Base-by-base conservation (phyloP, 2,329 filamentous ascomycete genomes). In the Coniochaeta sp. region DNA sequence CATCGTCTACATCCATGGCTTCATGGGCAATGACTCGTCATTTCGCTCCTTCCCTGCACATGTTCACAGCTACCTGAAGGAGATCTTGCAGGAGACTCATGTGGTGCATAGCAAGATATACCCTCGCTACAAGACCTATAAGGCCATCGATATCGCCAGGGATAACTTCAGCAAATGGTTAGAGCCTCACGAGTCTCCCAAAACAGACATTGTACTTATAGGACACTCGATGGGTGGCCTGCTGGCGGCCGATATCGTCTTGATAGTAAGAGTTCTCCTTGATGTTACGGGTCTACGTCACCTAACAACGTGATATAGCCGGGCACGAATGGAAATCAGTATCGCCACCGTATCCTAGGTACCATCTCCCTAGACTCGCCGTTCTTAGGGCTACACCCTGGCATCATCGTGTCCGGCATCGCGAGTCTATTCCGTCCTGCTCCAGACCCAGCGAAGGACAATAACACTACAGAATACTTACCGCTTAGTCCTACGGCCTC, bases 221-320 rank as follows among this genome's bases (percentile, higher is more conserved):
- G 92, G 93, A 0, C 93, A 96, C 72, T 96, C 90, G 47, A 93
- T 97, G 86, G 93, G 93, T 17, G 93, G 93, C 1, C 79, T 97
- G 26, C 73, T 97, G 28, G 85, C 89, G 28, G 90, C 90, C 1
- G 93, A 97, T 67, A 83, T 96, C 28, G 86, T 85, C 2, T 76
- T 96, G 52, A 81, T 89, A 71, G 81, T 80, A 67, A 68, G 74
- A 73, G 38, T 22, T 12, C 11, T 28, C 36, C 19, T 22, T 28
- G 43, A 34, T 31, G 19, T 16, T 24, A 12, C 31, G 3, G 2
- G 16, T 8, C 22, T 19, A 16, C 26, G 19, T 19, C 34, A 40
- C 17, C 47, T 61, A 36, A 59, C 28, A 14, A 44, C n/a, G 22
- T 24, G 14, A 24, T 36, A 17, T 11, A 19, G 19, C 34, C 19